Percentiles rank a stretch among this genome's conserved stretches.
Evolutionary conservation across 1,284 basidiomycete species (phyloP).

Genomic region (Inonotus hispidus): DNA sequence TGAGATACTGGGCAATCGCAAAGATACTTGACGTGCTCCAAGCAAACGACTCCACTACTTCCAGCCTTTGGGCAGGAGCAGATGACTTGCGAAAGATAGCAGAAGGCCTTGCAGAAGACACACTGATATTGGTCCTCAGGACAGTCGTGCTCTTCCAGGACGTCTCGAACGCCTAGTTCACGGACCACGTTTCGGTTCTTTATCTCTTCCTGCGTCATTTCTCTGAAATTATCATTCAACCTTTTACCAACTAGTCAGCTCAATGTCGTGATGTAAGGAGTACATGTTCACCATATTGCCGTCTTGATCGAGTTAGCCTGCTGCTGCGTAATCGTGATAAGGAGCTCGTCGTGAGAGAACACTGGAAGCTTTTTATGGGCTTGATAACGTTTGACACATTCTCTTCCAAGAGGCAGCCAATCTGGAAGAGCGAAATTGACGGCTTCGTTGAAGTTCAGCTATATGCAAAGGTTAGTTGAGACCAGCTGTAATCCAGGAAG

Average conservation of each 20-base stretch:
- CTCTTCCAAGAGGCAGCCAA: slow-evolving; percentile 85
- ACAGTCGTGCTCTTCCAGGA: slow-evolving; percentile 73
- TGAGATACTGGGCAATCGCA: slow-evolving; percentile 63
- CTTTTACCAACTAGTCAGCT: slow-evolving; percentile 36
- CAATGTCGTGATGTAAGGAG: slow-evolving; percentile 8
- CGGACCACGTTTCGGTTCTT: slow-evolving; percentile 59
- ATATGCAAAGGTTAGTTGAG: slow-evolving; percentile 20
- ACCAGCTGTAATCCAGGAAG: slow-evolving; percentile 22
- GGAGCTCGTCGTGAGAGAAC: slow-evolving; percentile 96
- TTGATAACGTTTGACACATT: slow-evolving; percentile 86
- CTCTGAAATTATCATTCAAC: slow-evolving; percentile 77
- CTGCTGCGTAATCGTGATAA: slow-evolving; percentile 93
- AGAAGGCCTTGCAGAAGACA: slow-evolving; percentile 88
- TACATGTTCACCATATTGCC: slow-evolving; percentile 73
- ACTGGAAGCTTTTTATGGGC: slow-evolving; percentile 90
- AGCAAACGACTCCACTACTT: slow-evolving; percentile 67
- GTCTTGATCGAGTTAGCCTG: slow-evolving; percentile 93
- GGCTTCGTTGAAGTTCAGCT: slow-evolving; percentile 98
- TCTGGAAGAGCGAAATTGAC: slow-evolving; percentile 98
- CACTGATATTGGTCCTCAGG: slow-evolving; percentile 96
- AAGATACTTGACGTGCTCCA: slow-evolving; percentile 77
- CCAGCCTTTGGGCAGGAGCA: slow-evolving; percentile 59
- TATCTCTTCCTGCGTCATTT: slow-evolving; percentile 89
- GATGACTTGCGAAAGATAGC: slow-evolving; percentile 90
- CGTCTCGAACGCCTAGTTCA: slow-evolving; percentile 55